phyloP scores from a whole-genome alignment of 306 rosid genomes.

The Ochetophila trinervis region DNA sequence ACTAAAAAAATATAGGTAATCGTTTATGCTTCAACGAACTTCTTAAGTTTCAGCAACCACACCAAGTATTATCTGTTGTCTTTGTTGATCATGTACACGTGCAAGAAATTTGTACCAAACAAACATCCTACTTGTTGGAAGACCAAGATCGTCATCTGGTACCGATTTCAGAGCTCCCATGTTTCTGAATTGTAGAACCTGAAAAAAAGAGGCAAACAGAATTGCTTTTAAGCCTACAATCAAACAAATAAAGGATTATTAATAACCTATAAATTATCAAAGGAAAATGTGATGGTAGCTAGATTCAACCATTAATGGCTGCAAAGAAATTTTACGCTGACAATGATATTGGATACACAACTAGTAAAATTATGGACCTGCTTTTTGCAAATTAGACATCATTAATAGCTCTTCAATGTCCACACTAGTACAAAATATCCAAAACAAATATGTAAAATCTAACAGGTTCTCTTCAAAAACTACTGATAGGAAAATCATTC shows the following conservation, averaged over 20 bases:
- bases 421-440: background rate
- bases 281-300: too few relatives aligned
- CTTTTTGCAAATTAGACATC: background rate
- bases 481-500: too few relatives aligned
- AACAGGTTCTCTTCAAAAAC: too few relatives aligned
- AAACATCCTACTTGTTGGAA: too few relatives aligned
- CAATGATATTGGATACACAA: background rate
- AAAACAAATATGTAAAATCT: background rate
- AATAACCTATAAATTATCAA: too few relatives aligned
- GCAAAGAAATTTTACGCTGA: background rate
- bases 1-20: too few relatives aligned
- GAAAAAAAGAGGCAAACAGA: conserved; percentile 15
- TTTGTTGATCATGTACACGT: too few relatives aligned
- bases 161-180: conserved; percentile 49
- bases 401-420: background rate
- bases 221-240: background rate
- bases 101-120: too few relatives aligned
- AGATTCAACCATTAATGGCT: background rate
- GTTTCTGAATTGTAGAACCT: conserved; percentile 59
- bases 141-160: conserved; percentile 54
- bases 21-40: too few relatives aligned
- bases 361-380: background rate
- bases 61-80: too few relatives aligned
- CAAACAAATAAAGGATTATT: background rate
- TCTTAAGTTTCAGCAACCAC: too few relatives aligned